A percentile compares a stretch with the other conserved stretches of the same genome.
Conservation (phyloP, 805 yeast species). For the Candida nonsorbophila region DNA sequence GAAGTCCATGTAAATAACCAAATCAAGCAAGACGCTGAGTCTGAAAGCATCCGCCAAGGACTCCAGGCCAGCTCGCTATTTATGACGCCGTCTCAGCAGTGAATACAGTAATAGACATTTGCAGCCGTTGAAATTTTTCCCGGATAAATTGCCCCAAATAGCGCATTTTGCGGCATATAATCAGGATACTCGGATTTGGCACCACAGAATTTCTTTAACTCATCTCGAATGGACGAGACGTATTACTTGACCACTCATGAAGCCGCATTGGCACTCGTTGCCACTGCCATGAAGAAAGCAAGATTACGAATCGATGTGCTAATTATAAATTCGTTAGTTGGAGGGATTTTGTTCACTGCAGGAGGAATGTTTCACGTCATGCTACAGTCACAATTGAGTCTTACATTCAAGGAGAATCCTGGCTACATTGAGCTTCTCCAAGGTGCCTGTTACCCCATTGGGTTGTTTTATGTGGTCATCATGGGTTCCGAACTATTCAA, state of each 20-base stretch:
- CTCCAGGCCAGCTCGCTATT: too few relatives aligned
- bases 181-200: too few relatives aligned
- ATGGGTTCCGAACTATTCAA: constrained; percentile 76
- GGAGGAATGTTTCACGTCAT: constrained; percentile 69
- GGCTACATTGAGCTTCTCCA: constrained; percentile 53
- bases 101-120: too few relatives aligned
- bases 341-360: constrained; percentile 61
- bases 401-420: constrained; percentile 34
- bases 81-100: too few relatives aligned
- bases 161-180: too few relatives aligned
- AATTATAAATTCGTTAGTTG: constrained; percentile 60
- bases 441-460: constrained; percentile 64
- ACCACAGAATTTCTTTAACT: too few relatives aligned
- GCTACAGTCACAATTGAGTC: constrained; percentile 49
- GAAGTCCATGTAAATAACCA: too few relatives aligned
- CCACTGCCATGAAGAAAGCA: constrained; percentile 80
- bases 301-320: constrained; percentile 57
- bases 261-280: constrained; percentile 78
- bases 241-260: constrained; percentile 69
- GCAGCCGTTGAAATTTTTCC: too few relatives aligned
- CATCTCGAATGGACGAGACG: too few relatives aligned
- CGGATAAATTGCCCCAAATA: too few relatives aligned
- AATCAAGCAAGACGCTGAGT: too few relatives aligned
- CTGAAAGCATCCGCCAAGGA: too few relatives aligned
- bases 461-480: constrained; percentile 67